These are phyloP conservation scores for Pseudocercospora macadamiae DNA, from an alignment of 2,329 filamentous ascomycete species.

Conservation along the genomic window DNA sequence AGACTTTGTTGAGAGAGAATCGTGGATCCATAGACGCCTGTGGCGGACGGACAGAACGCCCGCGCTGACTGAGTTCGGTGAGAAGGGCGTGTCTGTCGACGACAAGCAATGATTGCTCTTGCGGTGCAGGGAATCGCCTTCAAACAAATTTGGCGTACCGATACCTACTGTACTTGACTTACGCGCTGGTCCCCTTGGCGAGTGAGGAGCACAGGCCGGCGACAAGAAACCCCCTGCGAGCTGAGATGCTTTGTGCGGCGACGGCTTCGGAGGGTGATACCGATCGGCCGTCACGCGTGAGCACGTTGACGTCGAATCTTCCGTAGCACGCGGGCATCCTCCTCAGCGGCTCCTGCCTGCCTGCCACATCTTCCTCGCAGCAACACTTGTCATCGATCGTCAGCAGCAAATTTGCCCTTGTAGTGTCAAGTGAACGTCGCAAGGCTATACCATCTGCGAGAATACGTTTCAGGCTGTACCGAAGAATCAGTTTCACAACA, in stretches of 20 bases:
- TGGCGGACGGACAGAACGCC: background rate
- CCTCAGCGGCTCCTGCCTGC: background rate
- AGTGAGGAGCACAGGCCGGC: background rate
- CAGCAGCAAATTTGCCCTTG: background rate
- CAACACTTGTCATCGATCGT: background rate
- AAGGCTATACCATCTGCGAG: background rate
- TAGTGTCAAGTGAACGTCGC: background rate
- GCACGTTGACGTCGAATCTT: background rate
- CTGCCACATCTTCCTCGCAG: background rate
- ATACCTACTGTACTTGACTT: too few species aligned
- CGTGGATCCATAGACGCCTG: background rate
- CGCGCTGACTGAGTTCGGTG: background rate
- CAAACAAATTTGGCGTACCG: background rate
- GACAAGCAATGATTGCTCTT: background rate
- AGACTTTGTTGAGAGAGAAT: background rate
- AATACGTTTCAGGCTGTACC: background rate
- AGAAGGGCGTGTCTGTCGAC: background rate
- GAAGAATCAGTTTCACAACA: background rate
- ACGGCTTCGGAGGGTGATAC: background rate
- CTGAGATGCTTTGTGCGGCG: background rate
- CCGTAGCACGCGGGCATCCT: slow-evolving; percentile 1
- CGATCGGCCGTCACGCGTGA: background rate
- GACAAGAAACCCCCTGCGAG: background rate
- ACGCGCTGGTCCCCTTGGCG: background rate
- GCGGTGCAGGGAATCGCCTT: background rate